These are phyloP conservation scores for Tympanopsis confertula DNA, from an alignment of 2,329 filamentous ascomycete species.

Conservation along the genomic window DNA sequence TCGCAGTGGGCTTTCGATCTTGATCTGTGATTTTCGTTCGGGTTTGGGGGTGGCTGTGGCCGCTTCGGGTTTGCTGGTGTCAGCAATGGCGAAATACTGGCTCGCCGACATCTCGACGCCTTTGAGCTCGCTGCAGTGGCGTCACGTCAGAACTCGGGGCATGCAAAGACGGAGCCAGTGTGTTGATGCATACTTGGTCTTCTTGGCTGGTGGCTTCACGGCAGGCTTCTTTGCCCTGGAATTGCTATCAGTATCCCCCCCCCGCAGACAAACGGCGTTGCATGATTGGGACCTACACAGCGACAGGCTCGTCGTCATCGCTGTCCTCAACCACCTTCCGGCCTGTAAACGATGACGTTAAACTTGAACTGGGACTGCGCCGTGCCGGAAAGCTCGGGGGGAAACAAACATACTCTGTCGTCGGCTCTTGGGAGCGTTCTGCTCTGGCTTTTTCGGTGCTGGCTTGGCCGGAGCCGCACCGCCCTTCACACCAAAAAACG, in stretches of 20 bases:
- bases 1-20: slow-evolving; percentile 32
- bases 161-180: too few relatives aligned
- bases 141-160: too few relatives aligned
- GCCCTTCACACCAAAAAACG: slow-evolving; percentile 75
- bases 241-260: slow-evolving; percentile 6
- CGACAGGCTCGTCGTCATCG: slow-evolving; percentile 58
- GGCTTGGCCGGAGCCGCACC: slow-evolving; percentile 40
- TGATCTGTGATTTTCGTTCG: slow-evolving; percentile 21
- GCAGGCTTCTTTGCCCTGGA: slow-evolving; percentile 41
- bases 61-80: slow-evolving; percentile 21
- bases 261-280: neutral
- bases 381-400: neutral
- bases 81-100: slow-evolving; percentile 42
- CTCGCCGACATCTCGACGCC: slow-evolving; percentile 41
- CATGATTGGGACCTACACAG: slow-evolving; percentile 28
- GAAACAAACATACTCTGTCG: slow-evolving; percentile 27
- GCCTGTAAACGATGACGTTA: slow-evolving; percentile 21
- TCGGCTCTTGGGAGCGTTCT: slow-evolving; percentile 26
- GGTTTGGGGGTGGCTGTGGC: slow-evolving; percentile 24
- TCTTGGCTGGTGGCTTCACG: slow-evolving; percentile 33
- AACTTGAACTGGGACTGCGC: slow-evolving; percentile 2
- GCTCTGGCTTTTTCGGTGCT: slow-evolving; percentile 30
- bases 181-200: too few relatives aligned
- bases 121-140: slow-evolving; percentile 27
- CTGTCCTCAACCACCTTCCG: slow-evolving; percentile 73